Base-by-base conservation (phyloP, 768 basidiomycete genomes). In the Lentinula sp. region DNA sequence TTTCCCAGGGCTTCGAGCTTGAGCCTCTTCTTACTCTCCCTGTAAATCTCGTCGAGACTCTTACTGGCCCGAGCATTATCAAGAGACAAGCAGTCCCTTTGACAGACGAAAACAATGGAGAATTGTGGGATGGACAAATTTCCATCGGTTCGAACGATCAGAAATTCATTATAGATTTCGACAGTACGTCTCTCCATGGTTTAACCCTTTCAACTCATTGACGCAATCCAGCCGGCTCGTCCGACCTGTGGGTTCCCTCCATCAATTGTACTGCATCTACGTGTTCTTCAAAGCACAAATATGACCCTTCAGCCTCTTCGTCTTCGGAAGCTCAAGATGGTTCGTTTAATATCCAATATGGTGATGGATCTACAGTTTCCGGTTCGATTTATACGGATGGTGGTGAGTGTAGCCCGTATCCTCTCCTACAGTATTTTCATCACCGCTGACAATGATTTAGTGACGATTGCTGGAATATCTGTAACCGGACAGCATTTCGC, bases 101-200 rank as follows among this genome's bases (percentile, higher is more conserved):
- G 32, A 76, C 69, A 8, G 74, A 76, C 63, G 72, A 76, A 61
- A 65, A 72, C 16, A 59, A 68, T 50, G 74, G 75, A 53, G 55
- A 60, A 61, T 71, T 77, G 55, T 59, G 58, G 58, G 28, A 36
- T 7, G 56, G 56, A 28, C 41, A 39, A 7, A 43, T 43, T 48
- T 45, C 56, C 6, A 46, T 57, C 18, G 56, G 56, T 28, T 57
- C 42, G 4, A 57, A 33, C 37, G 23, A 18, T 36, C 56, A 57
- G 16, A 20, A 43, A 9, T 57, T 57, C n/a, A 43, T 20, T 8
- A 43, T 57, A 32, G 56, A 57, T 48, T 57, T 57, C 32, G 56
- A 57, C 23, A 57, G 56, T 57, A 5, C 23, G 56, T 45, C 13
- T 43, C 15, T 43, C 15, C 37, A 23, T 54, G 36, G 42, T 10